Evolutionary conservation across 805 yeast genomes (phyloP), one percentile per base, ranked within the genome.

Genomic region (Wickerhamomyces bovis): DNA sequence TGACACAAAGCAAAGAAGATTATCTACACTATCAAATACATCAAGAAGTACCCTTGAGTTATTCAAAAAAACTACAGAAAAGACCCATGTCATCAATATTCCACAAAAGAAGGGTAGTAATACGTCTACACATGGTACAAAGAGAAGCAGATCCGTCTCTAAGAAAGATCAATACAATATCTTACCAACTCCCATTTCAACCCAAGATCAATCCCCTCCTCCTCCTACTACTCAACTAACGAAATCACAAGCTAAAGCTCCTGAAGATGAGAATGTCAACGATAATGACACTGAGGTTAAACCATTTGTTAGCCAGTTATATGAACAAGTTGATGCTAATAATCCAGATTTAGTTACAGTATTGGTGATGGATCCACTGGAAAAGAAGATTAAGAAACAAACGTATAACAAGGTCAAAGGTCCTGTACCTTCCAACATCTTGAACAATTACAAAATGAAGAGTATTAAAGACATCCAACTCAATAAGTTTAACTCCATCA

Each of bases 1-100:
- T 12, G 53, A 53, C 9, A 51, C 55, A 38, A 49, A 57, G 57
- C 50, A 70, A 64, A 52, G 66, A 65, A 50, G 81, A 69, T 30
- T 78, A 61, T 52, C 68, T 46, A 55, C 70, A 31, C 47, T 71
- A 60, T 51, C 64, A 54, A 42, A 66, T 64, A 43, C 64, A 44
- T 18, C 65, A 15, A 63, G 58, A 47, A 20, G 62, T 16, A 16
- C 36, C 9, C 55, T 65, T 6, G 61, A 58, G 20, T 63, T 69
- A 18, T 52, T 69, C n/a, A 62, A 64, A 44, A 65, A 62, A 46
- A 46, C 57, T 25, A 28, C 53, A 3, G 41, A 50, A 6, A 53
- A 63, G 5, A 55, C 57, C 4, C 66, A 36, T 36, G 21, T 36
- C n/a, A 41, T 41, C 22, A 43, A 31, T 21, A 48, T 52, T 8